Percentiles rank a stretch among this genome's conserved stretches.
phyloP scores from a whole-genome alignment of 371 early-diverging fungal species.

The Mortierella sp. region DNA sequence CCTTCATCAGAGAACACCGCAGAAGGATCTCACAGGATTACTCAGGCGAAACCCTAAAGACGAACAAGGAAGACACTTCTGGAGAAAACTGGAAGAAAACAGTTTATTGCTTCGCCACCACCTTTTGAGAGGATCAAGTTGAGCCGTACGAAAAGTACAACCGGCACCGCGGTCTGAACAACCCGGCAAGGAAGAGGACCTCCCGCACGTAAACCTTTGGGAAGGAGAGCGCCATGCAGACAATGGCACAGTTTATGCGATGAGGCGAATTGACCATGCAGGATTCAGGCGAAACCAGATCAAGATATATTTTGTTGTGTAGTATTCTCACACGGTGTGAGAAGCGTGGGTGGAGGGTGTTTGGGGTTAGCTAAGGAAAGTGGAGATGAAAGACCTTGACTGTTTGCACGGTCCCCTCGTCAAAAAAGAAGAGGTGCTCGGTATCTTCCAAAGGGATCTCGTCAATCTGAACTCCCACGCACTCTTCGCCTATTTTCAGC shows the following conservation, averaged over 20 bases:
- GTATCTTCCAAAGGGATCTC: conserved; percentile 28
- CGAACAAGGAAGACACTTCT: not conserved
- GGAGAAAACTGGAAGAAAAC: not conserved
- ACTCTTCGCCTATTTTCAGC: conserved; percentile 35
- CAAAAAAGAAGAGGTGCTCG: conserved; percentile 53
- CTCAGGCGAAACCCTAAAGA: not conserved
- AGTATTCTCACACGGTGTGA: not conserved
- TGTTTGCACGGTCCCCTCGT: conserved; percentile 49
- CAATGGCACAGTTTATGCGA: not conserved
- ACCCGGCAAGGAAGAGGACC: not conserved
- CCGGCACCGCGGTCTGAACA: not conserved
- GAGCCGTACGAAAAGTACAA: not conserved
- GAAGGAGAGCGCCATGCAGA: not conserved
- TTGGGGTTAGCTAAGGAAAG: conserved; percentile 7
- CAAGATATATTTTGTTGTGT: not conserved
- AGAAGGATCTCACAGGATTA: not conserved
- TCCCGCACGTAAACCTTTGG: not conserved
- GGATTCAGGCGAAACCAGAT: not conserved
- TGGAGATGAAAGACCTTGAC: conserved; percentile 47
- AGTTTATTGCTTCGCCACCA: not conserved
- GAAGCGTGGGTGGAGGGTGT: not conserved
- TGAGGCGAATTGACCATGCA: not conserved
- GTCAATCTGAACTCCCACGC: conserved; percentile 38
- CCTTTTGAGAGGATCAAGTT: not conserved
- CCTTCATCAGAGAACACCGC: not conserved